A percentile compares a stretch with the other conserved stretches of the same genome.
Conservation (phyloP, 768 basidiomycete genomes). For the Termitomyces sp. region DNA sequence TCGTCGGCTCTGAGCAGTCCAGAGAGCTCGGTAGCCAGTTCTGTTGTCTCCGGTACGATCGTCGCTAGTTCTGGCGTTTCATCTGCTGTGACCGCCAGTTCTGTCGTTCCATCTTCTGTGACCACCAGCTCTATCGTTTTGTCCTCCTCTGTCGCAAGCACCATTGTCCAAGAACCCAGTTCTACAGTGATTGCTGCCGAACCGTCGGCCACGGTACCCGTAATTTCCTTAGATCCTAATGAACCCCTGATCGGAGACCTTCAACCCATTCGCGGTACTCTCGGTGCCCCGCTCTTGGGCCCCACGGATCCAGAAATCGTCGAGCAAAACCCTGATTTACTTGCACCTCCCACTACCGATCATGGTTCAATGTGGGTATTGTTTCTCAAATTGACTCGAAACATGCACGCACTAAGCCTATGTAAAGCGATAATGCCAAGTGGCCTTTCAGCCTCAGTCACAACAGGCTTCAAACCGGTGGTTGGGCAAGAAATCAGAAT, state of each 20-base stretch:
- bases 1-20: slow-evolving; percentile 15
- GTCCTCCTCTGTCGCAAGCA: not conserved
- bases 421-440: slow-evolving; percentile 42
- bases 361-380: slow-evolving; percentile 37
- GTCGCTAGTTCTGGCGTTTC: not conserved
- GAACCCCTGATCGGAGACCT: slow-evolving; percentile 27
- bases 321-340: slow-evolving; percentile 39
- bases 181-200: slow-evolving; percentile 21
- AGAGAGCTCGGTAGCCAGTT: not conserved
- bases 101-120: not conserved
- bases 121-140: not conserved
- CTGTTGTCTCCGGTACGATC: too few relatives aligned
- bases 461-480: slow-evolving; percentile 54
- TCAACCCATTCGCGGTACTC: slow-evolving; percentile 34
- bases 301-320: slow-evolving; percentile 39
- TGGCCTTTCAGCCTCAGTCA: slow-evolving; percentile 57
- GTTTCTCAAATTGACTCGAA: not conserved
- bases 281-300: slow-evolving; percentile 41
- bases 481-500: slow-evolving; percentile 60
- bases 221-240: slow-evolving; percentile 42
- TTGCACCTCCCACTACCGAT: slow-evolving; percentile 46
- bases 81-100: not conserved
- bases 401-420: not conserved
- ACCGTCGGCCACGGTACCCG: slow-evolving; percentile 41
- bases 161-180: slow-evolving; percentile 1